phyloP scores from a whole-genome alignment of 306 rosid genomes.

The Calophaca sinica region DNA sequence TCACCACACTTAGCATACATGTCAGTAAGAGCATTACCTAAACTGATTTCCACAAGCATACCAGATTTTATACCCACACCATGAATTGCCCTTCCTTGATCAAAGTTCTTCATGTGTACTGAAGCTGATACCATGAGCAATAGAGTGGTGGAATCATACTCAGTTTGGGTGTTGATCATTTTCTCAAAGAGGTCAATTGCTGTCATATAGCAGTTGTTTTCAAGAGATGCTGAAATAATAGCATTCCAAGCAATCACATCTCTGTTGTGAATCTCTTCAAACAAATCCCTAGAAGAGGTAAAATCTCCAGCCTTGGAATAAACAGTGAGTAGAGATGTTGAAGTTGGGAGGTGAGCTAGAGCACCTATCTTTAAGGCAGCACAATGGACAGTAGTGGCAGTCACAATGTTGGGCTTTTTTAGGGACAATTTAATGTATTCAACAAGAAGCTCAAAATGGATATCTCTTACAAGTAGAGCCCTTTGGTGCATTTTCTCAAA shows the following conservation, averaged over 20 bases:
- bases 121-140: conserved; percentile 60
- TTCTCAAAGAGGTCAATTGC: conserved; percentile 52
- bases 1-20: conserved; percentile 63
- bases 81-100: conserved; percentile 58
- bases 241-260: conserved; percentile 70
- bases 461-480: background rate
- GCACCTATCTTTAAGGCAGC: conserved; percentile 57
- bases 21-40: conserved; percentile 58
- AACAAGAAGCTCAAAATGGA: conserved; percentile 38
- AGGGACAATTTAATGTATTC: conserved; percentile 44
- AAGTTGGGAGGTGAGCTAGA: conserved; percentile 53
- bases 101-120: conserved; percentile 42
- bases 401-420: conserved; percentile 37
- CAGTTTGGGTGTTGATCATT: conserved; percentile 49
- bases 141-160: conserved; percentile 68
- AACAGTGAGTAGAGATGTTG: conserved; percentile 58
- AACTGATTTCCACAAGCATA: conserved; percentile 54
- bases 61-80: conserved; percentile 58
- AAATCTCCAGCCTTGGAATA: conserved; percentile 58
- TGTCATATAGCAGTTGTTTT: conserved; percentile 44
- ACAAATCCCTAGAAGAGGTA: conserved; percentile 52
- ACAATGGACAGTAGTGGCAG: conserved; percentile 50
- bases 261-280: conserved; percentile 50
- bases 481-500: conserved; percentile 57
- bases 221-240: conserved; percentile 58